Evolutionary conservation across 208 protist species (phyloP).

Genomic region (Crithidia fasciculata): DNA sequence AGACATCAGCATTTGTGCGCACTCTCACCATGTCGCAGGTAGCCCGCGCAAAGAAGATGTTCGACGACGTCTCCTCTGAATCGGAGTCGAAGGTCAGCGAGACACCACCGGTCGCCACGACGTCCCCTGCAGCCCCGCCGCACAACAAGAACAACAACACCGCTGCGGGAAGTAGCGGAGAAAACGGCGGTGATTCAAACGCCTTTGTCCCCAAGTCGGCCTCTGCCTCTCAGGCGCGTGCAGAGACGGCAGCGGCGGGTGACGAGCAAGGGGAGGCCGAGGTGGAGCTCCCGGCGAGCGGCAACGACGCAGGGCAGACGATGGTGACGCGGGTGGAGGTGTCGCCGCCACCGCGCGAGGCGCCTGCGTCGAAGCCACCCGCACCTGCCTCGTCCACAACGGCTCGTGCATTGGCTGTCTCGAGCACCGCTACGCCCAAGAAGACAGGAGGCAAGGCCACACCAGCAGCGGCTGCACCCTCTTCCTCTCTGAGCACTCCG

Average conservation of each 20-base stretch:
- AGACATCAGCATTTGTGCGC: too few relatives aligned
- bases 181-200: neutral
- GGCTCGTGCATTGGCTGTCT: too few relatives aligned
- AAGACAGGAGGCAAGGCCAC: neutral
- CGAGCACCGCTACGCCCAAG: too few relatives aligned
- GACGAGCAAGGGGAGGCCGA: neutral
- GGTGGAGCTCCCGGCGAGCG: neutral
- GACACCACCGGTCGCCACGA: neutral
- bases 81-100: conserved; percentile 15
- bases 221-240: conserved; percentile 4
- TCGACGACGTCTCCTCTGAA: conserved; percentile 47
- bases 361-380: neutral
- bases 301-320: neutral
- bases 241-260: neutral
- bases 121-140: neutral
- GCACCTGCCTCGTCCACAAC: neutral
- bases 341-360: conserved; percentile 17
- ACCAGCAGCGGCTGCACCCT: neutral
- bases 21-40: conserved; percentile 16
- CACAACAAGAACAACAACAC: neutral
- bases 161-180: neutral
- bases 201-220: conserved; percentile 5
- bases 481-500: conserved; percentile 12
- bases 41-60: conserved; percentile 47
- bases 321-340: conserved; percentile 22